These are phyloP conservation scores for Corynascus novoguineensis DNA, from an alignment of 495 filamentous ascomycete species.

Conservation along the genomic window DNA sequence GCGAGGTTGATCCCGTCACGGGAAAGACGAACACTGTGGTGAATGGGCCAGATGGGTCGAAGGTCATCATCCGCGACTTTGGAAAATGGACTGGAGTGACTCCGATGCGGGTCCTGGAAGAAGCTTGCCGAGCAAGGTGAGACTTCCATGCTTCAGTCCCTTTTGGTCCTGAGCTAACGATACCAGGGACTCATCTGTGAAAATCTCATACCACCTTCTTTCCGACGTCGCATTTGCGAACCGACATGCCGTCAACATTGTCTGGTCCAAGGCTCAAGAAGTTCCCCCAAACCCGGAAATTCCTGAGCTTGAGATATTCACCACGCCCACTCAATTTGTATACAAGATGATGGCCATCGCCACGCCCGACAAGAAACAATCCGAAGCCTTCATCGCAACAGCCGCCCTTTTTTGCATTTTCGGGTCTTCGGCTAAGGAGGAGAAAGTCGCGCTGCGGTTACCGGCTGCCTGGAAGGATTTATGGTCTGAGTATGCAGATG, in stretches of 20 bases:
- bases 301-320: constrained; percentile 40
- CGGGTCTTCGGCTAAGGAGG: constrained; percentile 68
- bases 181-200: constrained; percentile 59
- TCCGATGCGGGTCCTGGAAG: constrained; percentile 71
- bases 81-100: constrained; percentile 68
- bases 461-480: constrained; percentile 78
- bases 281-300: constrained; percentile 36
- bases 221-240: constrained; percentile 68
- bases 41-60: constrained; percentile 45
- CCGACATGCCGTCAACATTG: constrained; percentile 65
- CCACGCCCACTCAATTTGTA: constrained; percentile 36
- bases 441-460: constrained; percentile 74
- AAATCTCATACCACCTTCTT: constrained; percentile 58
- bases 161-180: constrained; percentile 17
- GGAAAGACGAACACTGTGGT: constrained; percentile 49
- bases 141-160: constrained; percentile 15
- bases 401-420: constrained; percentile 76
- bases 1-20: constrained; percentile 49
- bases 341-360: constrained; percentile 71
- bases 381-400: constrained; percentile 80
- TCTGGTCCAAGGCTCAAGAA: constrained; percentile 77
- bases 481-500: constrained; percentile 69
- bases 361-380: constrained; percentile 72
- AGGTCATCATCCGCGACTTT: constrained; percentile 69
- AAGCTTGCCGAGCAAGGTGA: constrained; percentile 77